Evolutionary conservation across 345 rosid genomes (phyloP).

Genomic region (Sonneratia alba): DNA sequence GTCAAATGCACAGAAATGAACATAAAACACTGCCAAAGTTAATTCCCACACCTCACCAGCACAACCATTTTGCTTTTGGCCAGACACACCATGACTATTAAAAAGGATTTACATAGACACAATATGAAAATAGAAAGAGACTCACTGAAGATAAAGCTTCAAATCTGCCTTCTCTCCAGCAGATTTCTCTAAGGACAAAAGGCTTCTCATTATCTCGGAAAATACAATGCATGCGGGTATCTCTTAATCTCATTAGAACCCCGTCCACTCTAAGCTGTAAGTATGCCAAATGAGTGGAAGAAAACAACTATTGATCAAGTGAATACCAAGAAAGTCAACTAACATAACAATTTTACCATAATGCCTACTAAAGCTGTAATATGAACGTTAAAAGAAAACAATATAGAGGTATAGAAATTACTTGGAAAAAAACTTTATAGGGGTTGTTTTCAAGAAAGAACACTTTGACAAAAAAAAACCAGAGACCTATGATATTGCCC

Average conservation of each 20-base stretch:
- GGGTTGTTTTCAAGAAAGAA: no score
- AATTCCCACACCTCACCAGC: no score
- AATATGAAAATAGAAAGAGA: constrained; percentile 6
- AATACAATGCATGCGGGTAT: constrained; percentile 72
- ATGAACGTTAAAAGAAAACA: neutral
- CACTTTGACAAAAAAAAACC: no score
- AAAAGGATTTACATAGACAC: neutral
- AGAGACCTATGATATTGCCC: neutral
- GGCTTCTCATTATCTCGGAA: constrained; percentile 40
- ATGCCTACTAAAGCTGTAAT: neutral
- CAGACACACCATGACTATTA: no score
- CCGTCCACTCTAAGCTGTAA: constrained; percentile 95
- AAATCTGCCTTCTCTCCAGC: constrained; percentile 90
- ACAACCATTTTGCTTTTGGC: no score
- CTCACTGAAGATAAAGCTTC: constrained; percentile 67
- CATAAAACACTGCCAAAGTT: no score
- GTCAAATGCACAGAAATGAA: no score
- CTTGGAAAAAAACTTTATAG: neutral
- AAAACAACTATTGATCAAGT: neutral
- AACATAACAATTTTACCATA: neutral
- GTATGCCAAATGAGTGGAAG: neutral
- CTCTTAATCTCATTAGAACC: constrained; percentile 88
- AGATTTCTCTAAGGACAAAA: constrained; percentile 67
- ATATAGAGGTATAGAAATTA: neutral
- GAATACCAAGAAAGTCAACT: neutral